Evolutionary conservation across 139 green algal species (phyloP).

Genomic region (Chlamydomonas incerta): DNA sequence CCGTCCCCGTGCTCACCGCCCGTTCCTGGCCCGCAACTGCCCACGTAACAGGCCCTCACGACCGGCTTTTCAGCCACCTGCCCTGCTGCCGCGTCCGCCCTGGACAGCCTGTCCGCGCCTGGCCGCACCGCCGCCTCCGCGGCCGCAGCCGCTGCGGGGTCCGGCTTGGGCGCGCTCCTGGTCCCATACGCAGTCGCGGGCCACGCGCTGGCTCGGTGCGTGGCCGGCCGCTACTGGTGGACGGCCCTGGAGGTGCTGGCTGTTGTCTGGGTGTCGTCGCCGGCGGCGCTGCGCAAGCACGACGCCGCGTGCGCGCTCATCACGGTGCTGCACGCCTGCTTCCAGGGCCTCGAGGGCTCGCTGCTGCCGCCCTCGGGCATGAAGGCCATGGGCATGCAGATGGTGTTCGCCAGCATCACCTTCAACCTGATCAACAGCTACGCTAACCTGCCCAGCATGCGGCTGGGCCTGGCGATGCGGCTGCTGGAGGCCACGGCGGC

Average conservation of each 20-base stretch:
- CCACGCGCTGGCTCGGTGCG: not conserved
- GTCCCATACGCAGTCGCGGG: not conserved
- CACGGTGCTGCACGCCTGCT: not conserved
- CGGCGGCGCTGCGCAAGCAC: not conserved
- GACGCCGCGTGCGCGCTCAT: not conserved
- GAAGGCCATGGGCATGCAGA: not conserved
- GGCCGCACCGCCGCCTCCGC: not conserved
- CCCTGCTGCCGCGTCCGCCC: not conserved
- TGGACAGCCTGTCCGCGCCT: too few species aligned
- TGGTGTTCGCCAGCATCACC: not conserved
- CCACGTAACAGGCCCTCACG: not conserved
- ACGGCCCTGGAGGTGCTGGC: not conserved
- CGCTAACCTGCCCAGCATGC: too few species aligned
- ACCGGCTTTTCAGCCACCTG: not conserved
- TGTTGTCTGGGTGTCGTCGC: not conserved
- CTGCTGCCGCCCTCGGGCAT: constrained; percentile 11
- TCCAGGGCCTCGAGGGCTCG: not conserved
- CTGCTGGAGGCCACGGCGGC: too few species aligned
- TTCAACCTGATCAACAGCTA: not conserved
- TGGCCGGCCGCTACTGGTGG: constrained; percentile 23
- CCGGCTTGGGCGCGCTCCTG: not conserved
- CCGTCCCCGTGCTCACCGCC: too few species aligned
- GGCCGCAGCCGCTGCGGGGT: not conserved
- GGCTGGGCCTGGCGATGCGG: too few species aligned
- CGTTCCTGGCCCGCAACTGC: not conserved